Conservation (phyloP, 495 filamentous ascomycete genomes). For the Talaromyces nanjingensis region DNA sequence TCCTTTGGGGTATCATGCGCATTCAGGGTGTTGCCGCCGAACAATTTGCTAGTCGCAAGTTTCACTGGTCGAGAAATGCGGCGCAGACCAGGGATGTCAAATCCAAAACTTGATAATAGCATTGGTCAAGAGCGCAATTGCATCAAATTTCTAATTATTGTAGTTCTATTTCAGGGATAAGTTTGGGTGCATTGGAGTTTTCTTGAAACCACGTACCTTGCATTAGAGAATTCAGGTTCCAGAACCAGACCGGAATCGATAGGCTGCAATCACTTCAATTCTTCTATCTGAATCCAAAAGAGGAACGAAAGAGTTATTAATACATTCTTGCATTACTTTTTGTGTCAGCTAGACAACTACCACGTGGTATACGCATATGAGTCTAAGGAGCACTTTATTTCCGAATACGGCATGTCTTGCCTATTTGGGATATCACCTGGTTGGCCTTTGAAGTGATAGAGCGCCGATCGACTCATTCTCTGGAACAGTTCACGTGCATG, state of each 20-base stretch:
- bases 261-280: too few relatives aligned
- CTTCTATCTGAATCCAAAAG: background rate
- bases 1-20: background rate
- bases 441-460: background rate
- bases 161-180: too few relatives aligned
- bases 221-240: too few relatives aligned
- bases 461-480: background rate
- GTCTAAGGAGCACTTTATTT: background rate
- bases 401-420: background rate
- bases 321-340: background rate
- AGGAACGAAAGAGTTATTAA: background rate
- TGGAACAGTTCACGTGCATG: background rate
- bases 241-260: too few relatives aligned
- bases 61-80: background rate
- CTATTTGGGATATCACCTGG: background rate
- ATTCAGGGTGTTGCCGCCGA: background rate
- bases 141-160: too few relatives aligned
- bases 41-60: background rate
- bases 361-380: background rate
- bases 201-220: too few relatives aligned
- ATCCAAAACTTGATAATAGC: background rate
- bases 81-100: background rate
- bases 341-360: too few relatives aligned
- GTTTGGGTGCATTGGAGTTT: too few relatives aligned
- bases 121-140: too few relatives aligned